Conservation (phyloP, 768 basidiomycete species). For the Tulasnella sp. region DNA sequence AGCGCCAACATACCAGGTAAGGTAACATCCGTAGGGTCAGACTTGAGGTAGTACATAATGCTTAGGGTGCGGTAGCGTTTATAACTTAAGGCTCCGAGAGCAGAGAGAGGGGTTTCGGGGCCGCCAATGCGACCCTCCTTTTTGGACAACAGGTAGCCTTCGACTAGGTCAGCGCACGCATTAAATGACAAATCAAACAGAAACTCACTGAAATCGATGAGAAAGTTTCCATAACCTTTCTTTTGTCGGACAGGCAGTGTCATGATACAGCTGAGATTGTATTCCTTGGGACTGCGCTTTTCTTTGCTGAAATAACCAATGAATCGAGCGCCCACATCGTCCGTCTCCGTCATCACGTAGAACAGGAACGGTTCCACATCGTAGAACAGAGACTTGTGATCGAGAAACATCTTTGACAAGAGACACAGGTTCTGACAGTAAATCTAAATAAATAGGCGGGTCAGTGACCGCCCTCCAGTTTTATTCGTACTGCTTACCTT, state of each 20-base stretch:
- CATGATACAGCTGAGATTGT: conserved; percentile 99
- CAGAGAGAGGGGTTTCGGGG: conserved; percentile 95
- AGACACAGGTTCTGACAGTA: conserved; percentile 99
- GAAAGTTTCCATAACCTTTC: conserved; percentile 93
- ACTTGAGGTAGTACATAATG: conserved; percentile 75
- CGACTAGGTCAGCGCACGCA: conserved; percentile 1
- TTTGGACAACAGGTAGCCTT: conserved; percentile 94
- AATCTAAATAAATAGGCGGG: conserved; percentile 57
- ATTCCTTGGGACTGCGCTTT: conserved; percentile 93
- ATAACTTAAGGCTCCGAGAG: conserved; percentile 91
- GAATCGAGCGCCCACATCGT: conserved; percentile 88
- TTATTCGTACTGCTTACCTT: conserved; percentile 57
- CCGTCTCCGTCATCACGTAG: conserved; percentile 93
- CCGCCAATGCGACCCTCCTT: conserved; percentile 90
- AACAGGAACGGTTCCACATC: conserved; percentile 99
- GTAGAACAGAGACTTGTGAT: conserved; percentile 98
- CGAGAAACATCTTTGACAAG: conserved; percentile 97
- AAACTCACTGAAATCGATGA: conserved; percentile 96
- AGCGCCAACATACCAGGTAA: conserved; percentile 67
- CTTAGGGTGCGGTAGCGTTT: conserved; percentile 92
- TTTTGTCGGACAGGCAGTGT: conserved; percentile 93
- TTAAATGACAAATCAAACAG: background rate
- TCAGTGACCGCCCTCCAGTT: background rate
- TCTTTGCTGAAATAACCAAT: conserved; percentile 99
- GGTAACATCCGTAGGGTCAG: conserved; percentile 60